Conservation (phyloP, 2,329 filamentous ascomycete genomes). For the Colletotrichum nymphaeae region DNA sequence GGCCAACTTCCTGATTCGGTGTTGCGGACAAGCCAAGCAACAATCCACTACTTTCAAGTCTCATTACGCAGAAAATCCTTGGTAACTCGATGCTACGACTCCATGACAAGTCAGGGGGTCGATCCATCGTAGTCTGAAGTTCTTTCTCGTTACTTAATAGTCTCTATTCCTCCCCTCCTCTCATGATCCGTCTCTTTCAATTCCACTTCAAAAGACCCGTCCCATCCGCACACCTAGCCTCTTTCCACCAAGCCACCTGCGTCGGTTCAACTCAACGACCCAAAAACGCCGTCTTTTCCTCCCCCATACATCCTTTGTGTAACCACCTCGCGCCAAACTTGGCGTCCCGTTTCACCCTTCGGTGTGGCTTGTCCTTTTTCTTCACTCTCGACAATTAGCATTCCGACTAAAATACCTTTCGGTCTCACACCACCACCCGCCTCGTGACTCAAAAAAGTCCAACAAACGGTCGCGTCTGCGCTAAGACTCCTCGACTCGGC, state of each 20-base stretch:
- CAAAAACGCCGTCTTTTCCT: not conserved
- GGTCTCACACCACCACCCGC: no score
- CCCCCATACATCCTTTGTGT: not conserved
- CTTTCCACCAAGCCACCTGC: slow-evolving; percentile 1
- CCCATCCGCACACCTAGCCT: not conserved
- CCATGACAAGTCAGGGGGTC: not conserved
- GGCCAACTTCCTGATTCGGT: not conserved
- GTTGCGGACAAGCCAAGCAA: not conserved
- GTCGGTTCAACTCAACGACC: not conserved
- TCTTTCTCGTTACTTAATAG: not conserved
- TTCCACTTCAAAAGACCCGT: not conserved
- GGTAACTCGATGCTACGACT: not conserved
- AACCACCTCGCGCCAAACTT: not conserved
- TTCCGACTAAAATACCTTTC: no score
- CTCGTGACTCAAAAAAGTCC: no score
- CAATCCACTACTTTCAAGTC: not conserved
- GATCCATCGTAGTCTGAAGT: not conserved
- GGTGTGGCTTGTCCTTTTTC: slow-evolving; percentile 20
- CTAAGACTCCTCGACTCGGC: not conserved
- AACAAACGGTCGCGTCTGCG: not conserved
- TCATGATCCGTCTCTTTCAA: no score
- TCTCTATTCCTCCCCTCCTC: not conserved
- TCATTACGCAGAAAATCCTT: not conserved
- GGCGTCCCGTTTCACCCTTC: slow-evolving; percentile 18
- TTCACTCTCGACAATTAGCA: not conserved